Percentiles rank a stretch among this genome's conserved stretches.
Conservation (phyloP, 2,329 filamentous ascomycete genomes). For the Ramularia collo-cygni region DNA sequence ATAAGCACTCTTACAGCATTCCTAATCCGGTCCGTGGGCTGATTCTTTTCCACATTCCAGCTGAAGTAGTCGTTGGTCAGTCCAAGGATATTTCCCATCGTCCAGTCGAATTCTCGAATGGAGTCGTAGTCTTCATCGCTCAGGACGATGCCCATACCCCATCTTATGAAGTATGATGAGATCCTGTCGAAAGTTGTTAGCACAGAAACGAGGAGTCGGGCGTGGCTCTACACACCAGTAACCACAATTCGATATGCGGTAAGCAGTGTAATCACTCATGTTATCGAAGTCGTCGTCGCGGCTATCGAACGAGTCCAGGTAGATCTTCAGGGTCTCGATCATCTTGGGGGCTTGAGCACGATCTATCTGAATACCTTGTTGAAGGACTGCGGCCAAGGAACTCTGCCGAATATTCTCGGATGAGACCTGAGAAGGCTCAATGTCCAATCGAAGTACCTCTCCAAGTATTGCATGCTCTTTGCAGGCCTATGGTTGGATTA, state of each 20-base stretch:
- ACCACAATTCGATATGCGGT: slow-evolving; percentile 1
- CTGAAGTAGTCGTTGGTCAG: slow-evolving; percentile 2
- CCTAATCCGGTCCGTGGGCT: slow-evolving; percentile 1
- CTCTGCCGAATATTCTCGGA: neutral
- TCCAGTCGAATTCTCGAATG: neutral
- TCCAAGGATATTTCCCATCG: slow-evolving; percentile 1
- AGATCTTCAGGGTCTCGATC: neutral
- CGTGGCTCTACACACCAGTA: neutral
- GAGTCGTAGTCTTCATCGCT: neutral
- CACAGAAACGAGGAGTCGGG: neutral
- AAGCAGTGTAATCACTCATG: neutral
- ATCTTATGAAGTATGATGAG: slow-evolving; percentile 1
- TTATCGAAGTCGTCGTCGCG: slow-evolving; percentile 1
- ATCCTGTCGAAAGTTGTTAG: slow-evolving; percentile 1
- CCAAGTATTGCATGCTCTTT: neutral
- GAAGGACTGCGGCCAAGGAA: neutral
- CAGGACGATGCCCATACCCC: neutral
- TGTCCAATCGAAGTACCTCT: neutral
- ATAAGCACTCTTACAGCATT: slow-evolving; percentile 1
- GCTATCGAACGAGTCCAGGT: neutral
- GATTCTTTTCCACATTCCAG: slow-evolving; percentile 2
- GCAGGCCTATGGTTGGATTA: no score
- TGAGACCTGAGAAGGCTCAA: neutral
- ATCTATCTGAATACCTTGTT: neutral
- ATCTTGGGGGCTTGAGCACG: neutral